These are phyloP conservation scores for Gynochthodes officinalis DNA, from an alignment of 257 asterid species.

Conservation along the genomic window DNA sequence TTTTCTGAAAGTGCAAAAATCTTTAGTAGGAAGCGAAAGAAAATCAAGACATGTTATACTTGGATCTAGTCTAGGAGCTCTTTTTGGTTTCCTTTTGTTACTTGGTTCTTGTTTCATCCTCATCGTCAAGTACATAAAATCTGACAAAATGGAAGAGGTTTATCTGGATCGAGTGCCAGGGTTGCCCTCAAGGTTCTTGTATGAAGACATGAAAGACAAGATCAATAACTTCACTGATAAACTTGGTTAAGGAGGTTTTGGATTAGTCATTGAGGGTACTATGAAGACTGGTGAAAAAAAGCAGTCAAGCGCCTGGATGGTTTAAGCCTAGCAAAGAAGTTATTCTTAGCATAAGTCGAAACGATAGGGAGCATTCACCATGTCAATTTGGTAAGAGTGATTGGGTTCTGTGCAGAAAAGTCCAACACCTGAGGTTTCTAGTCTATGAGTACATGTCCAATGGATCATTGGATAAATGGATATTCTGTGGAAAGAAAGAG, in stretches of 20 bases:
- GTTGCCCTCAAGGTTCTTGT: constrained; percentile 23
- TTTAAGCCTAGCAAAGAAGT: constrained; percentile 2
- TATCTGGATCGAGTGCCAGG: constrained; percentile 20
- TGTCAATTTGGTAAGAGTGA: constrained; percentile 23
- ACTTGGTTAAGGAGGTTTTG: constrained; percentile 25
- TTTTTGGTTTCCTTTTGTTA: constrained; percentile 2
- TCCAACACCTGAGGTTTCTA: constrained; percentile 21
- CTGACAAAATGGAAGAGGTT: constrained; percentile 10
- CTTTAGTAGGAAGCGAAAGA: background rate
- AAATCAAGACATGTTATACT: background rate
- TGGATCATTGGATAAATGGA: constrained; percentile 33
- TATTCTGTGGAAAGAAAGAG: constrained; percentile 8
- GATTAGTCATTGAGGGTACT: constrained; percentile 20
- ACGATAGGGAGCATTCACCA: constrained; percentile 28
- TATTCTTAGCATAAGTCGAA: constrained; percentile 29
- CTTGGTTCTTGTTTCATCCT: background rate
- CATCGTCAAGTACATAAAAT: background rate
- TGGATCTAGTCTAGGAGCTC: constrained; percentile 5
- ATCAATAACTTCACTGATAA: constrained; percentile 17
- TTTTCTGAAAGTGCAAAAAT: constrained; percentile 2
- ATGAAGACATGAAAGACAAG: constrained; percentile 10
- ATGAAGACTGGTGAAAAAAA: constrained; percentile 7
- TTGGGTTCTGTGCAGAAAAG: constrained; percentile 27
- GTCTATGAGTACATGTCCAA: constrained; percentile 26
- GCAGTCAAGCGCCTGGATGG: constrained; percentile 29